A percentile compares a stretch with the other conserved stretches of the same genome.
Conservation (phyloP, 495 filamentous ascomycete genomes). For the Emericellopsis terricola region DNA sequence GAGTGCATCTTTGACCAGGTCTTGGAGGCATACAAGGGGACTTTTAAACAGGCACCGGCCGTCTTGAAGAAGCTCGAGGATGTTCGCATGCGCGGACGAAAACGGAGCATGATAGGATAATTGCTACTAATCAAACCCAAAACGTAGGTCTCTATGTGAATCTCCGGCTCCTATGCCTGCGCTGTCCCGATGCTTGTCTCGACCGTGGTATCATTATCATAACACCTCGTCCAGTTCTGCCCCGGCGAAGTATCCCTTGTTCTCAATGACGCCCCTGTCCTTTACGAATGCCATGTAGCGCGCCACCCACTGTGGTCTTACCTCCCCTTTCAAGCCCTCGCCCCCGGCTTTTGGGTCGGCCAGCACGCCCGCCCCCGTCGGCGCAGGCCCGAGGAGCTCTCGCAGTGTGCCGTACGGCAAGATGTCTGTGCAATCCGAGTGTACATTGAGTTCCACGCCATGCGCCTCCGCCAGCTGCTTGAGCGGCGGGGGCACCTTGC, state of each 20-base stretch:
- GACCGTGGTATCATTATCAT: too few species aligned
- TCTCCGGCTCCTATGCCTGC: too few species aligned
- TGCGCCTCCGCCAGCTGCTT: constrained; percentile 69
- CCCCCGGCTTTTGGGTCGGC: constrained; percentile 22
- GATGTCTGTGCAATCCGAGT: constrained; percentile 88
- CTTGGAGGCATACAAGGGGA: constrained; percentile 33
- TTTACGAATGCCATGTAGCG: constrained; percentile 98
- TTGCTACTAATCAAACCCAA: too few species aligned
- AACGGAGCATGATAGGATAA: constrained; percentile 91
- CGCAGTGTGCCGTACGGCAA: constrained; percentile 67
- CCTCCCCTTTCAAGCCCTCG: constrained; percentile 48
- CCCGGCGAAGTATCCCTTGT: constrained; percentile 88
- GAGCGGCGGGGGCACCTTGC: constrained; percentile 81
- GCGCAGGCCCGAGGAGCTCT: constrained; percentile 56
- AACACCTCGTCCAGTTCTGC: constrained; percentile 38
- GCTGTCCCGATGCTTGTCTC: too few species aligned
- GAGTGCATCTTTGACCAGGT: constrained; percentile 52
- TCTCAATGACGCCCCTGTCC: constrained; percentile 92
- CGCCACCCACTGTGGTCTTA: constrained; percentile 82
- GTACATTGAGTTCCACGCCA: constrained; percentile 75
- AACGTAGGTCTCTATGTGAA: too few species aligned
- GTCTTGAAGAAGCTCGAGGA: constrained; percentile 65
- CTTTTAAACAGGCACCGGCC: constrained; percentile 30
- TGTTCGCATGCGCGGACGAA: constrained; percentile 88
- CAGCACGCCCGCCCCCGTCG: constrained; percentile 48